Base-by-base conservation (phyloP, 768 basidiomycete species). In the Leccinellum luteum region DNA sequence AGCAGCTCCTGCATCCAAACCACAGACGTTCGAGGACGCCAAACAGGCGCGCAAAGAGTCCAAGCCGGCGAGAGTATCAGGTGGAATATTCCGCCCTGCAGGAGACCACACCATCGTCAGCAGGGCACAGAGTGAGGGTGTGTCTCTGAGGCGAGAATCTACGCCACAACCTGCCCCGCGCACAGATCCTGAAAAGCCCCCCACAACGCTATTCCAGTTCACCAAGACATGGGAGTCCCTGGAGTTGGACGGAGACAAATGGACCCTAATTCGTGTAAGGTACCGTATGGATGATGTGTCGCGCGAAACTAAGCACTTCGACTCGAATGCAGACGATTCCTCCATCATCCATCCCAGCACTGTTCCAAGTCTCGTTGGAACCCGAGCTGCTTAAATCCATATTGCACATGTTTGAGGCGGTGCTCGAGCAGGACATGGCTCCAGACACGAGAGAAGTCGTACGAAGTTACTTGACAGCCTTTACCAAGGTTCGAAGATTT, bases 281-380 rank as follows among this genome's bases (percentile, higher is more conserved):
- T 43, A 19, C 19, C 19, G n/a, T 43, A 6, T 43, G n/a, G 41
- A 17, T 10, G 10, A 19, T 43, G 19, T 43, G 19, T 10, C 19
- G 41, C 19, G 12, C 41, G 19, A 43, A 43, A 43, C 41, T 43
- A 12, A 43, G 41, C 10, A 43, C 19, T 43, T 43, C n/a, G 19
- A n/a, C n/a, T n/a, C n/a, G n/a, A n/a, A 43, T 38, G 15, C 62
- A 91, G 86, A 77, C 74, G 32, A 77, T 91, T 45, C 73, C 81
- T 0, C 83, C 90, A 0, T 48, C 75, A 8, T 73, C 74, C 17
- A 69, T 92, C 27, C 87, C 89, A 1, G 62, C 76, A 2, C 70
- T 93, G 38, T 90, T 89, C 72, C 79, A 86, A 63, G 82, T 77
- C 0, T 89, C 89, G 0, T 76, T 93, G 31, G 91, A 92, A 45